Conservation (phyloP, 2,329 filamentous ascomycete genomes). For the Thermothelomyces thermophilus region DNA sequence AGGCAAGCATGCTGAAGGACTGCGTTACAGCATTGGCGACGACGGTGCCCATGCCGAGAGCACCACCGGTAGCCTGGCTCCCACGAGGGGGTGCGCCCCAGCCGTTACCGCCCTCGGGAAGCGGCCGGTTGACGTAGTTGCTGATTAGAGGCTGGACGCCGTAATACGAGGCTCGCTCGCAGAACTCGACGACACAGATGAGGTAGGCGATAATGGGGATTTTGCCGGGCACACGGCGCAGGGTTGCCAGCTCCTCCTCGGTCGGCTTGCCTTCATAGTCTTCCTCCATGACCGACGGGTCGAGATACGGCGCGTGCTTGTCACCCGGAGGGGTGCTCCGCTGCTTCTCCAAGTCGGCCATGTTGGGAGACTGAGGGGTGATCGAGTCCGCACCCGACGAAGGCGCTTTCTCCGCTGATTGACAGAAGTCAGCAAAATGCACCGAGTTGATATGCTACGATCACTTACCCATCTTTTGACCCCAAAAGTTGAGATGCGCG, state of each 20-base stretch:
- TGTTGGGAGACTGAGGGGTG: not conserved
- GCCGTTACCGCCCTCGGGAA: conserved; percentile 46
- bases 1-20: conserved; percentile 52
- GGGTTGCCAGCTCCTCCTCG: conserved; percentile 44
- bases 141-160: conserved; percentile 47
- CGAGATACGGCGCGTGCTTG: conserved; percentile 19
- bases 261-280: conserved; percentile 37
- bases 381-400: conserved; percentile 2
- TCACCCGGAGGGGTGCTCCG: conserved; percentile 6
- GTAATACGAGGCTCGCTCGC: conserved; percentile 56
- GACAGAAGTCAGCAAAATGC: not conserved
- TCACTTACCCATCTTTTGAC: conserved; percentile 8
- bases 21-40: conserved; percentile 46
- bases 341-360: conserved; percentile 15
- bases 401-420: conserved; percentile 7
- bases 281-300: conserved; percentile 24
- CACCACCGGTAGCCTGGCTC: conserved; percentile 47
- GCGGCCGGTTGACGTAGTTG: conserved; percentile 56
- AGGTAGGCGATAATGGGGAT: conserved; percentile 49
- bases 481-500: not conserved
- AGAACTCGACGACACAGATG: conserved; percentile 54
- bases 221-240: conserved; percentile 46
- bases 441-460: not conserved
- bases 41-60: conserved; percentile 51
- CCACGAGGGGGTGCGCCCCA: conserved; percentile 36